Conservation (phyloP, 2,329 filamentous ascomycete genomes). For the Colletotrichum paranaense region DNA sequence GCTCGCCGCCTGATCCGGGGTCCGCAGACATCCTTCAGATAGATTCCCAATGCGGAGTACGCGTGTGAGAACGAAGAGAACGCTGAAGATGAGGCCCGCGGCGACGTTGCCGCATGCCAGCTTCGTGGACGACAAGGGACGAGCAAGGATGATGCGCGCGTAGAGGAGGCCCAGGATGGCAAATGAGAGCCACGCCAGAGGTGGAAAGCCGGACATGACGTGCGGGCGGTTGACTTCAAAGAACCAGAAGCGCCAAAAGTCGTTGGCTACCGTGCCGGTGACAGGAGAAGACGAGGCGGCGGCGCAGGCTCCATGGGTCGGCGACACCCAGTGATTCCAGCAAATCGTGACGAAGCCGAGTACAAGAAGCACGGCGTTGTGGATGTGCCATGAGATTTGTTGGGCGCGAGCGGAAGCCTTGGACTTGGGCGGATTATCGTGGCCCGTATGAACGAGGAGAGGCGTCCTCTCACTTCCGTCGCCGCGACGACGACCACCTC, state of each 20-base stretch:
- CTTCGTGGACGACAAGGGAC: constrained; percentile 43
- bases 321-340: constrained; percentile 60
- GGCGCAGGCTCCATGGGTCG: constrained; percentile 50
- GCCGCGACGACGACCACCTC: constrained; percentile 6
- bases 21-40: constrained; percentile 54
- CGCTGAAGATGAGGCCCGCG: constrained; percentile 44
- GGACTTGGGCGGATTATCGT: background rate
- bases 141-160: constrained; percentile 50
- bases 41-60: constrained; percentile 56
- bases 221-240: constrained; percentile 43
- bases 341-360: constrained; percentile 52
- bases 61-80: constrained; percentile 55
- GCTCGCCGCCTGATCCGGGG: constrained; percentile 47
- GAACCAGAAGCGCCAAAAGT: constrained; percentile 54
- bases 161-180: constrained; percentile 57
- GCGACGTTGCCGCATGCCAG: constrained; percentile 43
- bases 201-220: constrained; percentile 54
- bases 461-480: constrained; percentile 42
- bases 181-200: constrained; percentile 59
- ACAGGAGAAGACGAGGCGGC: background rate
- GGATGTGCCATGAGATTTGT: constrained; percentile 52
- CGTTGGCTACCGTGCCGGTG: constrained; percentile 35
- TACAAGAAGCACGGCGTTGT: constrained; percentile 50
- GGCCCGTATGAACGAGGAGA: constrained; percentile 39
- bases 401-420: constrained; percentile 24